phyloP scores from a whole-genome alignment of 1,139 yeast species.

The Magnusiomyces suaveolens region DNA sequence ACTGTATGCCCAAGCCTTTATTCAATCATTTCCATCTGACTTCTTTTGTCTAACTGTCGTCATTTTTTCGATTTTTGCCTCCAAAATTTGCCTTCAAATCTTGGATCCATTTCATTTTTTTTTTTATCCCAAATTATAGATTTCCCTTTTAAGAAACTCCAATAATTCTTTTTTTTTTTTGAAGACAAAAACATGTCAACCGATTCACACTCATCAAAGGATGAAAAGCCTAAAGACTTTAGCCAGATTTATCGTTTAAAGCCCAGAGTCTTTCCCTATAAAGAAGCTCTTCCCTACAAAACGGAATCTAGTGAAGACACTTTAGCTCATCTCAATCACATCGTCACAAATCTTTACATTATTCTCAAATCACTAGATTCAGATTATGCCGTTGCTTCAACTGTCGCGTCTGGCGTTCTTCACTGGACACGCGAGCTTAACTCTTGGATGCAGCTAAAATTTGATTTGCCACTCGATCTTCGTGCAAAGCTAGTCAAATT shows the following conservation, averaged over 20 bases:
- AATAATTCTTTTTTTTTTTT: too few relatives aligned
- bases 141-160: too few relatives aligned
- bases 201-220: not conserved
- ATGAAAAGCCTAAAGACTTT: slow-evolving; percentile 4
- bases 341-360: slow-evolving; percentile 67
- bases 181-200: too few relatives aligned
- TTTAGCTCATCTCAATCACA: slow-evolving; percentile 66
- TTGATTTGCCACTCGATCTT: slow-evolving; percentile 63
- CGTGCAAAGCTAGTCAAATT: slow-evolving; percentile 58
- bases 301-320: slow-evolving; percentile 63
- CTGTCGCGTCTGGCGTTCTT: slow-evolving; percentile 64
- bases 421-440: slow-evolving; percentile 86
- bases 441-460: slow-evolving; percentile 72
- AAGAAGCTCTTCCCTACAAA: slow-evolving; percentile 61
- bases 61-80: too few relatives aligned
- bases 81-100: too few relatives aligned
- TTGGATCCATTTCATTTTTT: too few relatives aligned
- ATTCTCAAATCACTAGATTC: slow-evolving; percentile 70
- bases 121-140: not conserved
- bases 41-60: too few relatives aligned
- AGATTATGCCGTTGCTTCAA: slow-evolving; percentile 62
- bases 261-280: slow-evolving; percentile 48
- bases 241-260: slow-evolving; percentile 10
- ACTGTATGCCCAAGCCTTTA: too few relatives aligned
- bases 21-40: too few relatives aligned